Evolutionary conservation across 2,329 filamentous ascomycete species (phyloP).

Genomic region (Penicillium sp.): DNA sequence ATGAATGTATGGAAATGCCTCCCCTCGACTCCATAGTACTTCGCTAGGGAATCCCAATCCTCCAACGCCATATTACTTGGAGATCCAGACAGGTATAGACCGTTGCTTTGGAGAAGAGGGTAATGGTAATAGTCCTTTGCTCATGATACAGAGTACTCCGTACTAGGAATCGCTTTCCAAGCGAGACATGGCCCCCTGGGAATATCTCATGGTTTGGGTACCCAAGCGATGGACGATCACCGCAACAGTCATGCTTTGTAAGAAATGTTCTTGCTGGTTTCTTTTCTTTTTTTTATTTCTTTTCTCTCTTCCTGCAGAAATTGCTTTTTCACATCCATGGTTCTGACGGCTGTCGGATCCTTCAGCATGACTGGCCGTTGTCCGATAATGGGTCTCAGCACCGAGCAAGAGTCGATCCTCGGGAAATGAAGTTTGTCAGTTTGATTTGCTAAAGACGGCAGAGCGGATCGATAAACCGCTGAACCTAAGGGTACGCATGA

Average conservation of each 20-base stretch:
- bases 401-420: background rate
- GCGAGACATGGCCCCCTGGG: background rate
- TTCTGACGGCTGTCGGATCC: slow-evolving; percentile 10
- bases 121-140: too few relatives aligned
- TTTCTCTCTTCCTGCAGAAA: slow-evolving; percentile 1
- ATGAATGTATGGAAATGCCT: slow-evolving; percentile 13
- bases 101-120: too few relatives aligned
- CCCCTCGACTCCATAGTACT: background rate
- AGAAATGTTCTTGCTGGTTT: too few relatives aligned
- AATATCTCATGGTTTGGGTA: background rate
- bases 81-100: too few relatives aligned
- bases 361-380: slow-evolving; percentile 12
- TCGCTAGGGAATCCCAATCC: too few relatives aligned
- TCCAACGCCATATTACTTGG: too few relatives aligned
- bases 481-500: slow-evolving; percentile 33
- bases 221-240: too few relatives aligned
- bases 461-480: slow-evolving; percentile 32
- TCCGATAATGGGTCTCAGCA: background rate
- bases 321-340: background rate
- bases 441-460: slow-evolving; percentile 12
- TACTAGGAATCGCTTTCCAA: too few relatives aligned
- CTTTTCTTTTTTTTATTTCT: too few relatives aligned
- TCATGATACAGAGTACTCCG: too few relatives aligned
- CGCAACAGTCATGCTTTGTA: too few relatives aligned
- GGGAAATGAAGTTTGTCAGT: background rate